Percentiles rank a stretch among this genome's conserved stretches.
phyloP scores from a whole-genome alignment of 2,329 filamentous ascomycete genomes.

The Fusarium lateritium region DNA sequence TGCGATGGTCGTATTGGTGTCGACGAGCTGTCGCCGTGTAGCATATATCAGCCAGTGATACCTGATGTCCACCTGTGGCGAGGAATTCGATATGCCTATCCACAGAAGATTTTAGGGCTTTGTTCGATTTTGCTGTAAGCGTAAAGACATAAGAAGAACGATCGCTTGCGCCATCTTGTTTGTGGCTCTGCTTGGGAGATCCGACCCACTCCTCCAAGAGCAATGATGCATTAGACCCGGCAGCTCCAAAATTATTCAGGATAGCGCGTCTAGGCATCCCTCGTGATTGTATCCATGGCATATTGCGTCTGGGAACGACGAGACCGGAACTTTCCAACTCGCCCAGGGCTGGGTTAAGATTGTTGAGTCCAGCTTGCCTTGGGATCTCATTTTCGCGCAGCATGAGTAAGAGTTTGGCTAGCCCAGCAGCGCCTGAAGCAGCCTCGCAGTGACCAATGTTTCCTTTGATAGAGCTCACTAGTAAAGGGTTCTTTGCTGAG shows the following conservation, averaged over 20 bases:
- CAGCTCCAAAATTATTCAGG: constrained; percentile 14
- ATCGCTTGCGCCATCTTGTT: neutral
- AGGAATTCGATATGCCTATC: neutral
- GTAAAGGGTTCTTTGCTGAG: neutral
- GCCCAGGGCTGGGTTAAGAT: neutral
- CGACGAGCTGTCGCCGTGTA: constrained; percentile 9
- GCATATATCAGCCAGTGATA: neutral
- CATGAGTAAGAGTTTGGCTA: constrained; percentile 10
- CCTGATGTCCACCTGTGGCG: neutral
- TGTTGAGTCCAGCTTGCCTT: neutral
- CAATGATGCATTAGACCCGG: constrained; percentile 7
- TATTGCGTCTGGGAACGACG: neutral
- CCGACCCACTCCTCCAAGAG: constrained; percentile 8
- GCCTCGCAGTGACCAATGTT: constrained; percentile 5
- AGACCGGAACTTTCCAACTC: neutral
- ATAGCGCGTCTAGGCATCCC: neutral
- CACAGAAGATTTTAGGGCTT: neutral
- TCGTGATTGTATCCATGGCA: neutral
- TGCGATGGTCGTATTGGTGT: neutral
- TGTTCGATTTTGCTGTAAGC: neutral
- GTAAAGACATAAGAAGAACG: constrained; percentile 2
- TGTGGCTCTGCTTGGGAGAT: neutral
- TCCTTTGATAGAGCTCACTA: constrained; percentile 7
- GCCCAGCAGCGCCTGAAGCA: constrained; percentile 1
- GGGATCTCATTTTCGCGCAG: neutral